Conservation (phyloP, 2,329 filamentous ascomycete species). For the Fusarium praegraminearum region DNA sequence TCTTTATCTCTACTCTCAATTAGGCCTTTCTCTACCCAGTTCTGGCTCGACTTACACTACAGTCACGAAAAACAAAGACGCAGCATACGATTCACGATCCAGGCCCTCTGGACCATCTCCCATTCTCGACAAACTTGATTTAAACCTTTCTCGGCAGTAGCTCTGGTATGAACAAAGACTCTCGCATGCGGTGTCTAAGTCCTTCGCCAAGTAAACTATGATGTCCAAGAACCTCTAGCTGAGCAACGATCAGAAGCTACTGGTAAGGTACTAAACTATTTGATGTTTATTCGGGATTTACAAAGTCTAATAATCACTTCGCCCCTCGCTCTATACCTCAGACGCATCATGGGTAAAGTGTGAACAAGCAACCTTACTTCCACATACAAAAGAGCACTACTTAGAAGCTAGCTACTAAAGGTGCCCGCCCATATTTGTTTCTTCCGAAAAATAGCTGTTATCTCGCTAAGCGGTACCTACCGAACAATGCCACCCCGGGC, state of each 20-base stretch:
- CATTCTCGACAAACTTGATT: background rate
- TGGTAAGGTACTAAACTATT: accelerated
- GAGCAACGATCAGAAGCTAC: background rate
- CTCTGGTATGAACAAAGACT: background rate
- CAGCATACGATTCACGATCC: background rate
- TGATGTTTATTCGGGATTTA: too few species aligned
- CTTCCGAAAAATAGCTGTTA: background rate
- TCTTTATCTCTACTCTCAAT: too few species aligned
- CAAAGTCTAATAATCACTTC: too few species aligned
- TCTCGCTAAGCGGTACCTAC: background rate
- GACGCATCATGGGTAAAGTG: too few species aligned
- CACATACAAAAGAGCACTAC: too few species aligned
- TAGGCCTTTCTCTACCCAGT: too few species aligned
- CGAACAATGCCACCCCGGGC: background rate
- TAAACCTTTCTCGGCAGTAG: too few species aligned
- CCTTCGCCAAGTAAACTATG: background rate
- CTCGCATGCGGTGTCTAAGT: too few species aligned
- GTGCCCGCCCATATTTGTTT: accelerated
- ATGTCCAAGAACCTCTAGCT: background rate
- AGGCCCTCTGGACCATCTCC: background rate
- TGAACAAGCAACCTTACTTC: too few species aligned
- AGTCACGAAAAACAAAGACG: background rate
- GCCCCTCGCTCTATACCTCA: too few species aligned
- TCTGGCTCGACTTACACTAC: background rate
- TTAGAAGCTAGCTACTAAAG: too few species aligned